A percentile compares a stretch with the other conserved stretches of the same genome.
Evolutionary conservation across 163 green algal species (phyloP).

Genomic region (Scenedesmus sp.): DNA sequence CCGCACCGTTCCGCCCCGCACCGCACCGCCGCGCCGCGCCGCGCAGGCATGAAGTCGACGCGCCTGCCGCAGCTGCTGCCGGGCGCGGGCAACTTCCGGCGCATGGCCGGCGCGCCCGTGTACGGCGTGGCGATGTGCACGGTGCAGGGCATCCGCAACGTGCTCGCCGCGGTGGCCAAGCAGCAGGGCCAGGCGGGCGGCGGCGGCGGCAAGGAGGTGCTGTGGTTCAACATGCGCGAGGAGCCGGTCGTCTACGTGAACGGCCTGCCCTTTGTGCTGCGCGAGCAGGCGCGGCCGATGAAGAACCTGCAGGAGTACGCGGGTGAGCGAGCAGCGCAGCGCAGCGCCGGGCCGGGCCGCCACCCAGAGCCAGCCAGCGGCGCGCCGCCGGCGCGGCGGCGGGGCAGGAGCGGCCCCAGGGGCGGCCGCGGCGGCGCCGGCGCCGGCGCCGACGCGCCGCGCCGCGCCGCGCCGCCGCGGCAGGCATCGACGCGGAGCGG

Average conservation of each 20-base stretch:
- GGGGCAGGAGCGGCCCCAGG: too few species aligned
- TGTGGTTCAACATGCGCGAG: conserved; percentile 97
- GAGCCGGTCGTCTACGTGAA: conserved; percentile 96
- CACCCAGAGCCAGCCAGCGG: too few species aligned
- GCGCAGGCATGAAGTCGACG: conserved; percentile 56
- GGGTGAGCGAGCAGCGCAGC: too few species aligned
- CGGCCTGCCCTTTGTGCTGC: conserved; percentile 90
- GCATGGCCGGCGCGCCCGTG: conserved; percentile 63
- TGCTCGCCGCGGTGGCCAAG: conserved; percentile 69
- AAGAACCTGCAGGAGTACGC: conserved; percentile 81
- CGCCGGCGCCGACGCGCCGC: too few species aligned
- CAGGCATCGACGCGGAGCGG: conserved; percentile 83
- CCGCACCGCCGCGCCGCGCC: too few species aligned
- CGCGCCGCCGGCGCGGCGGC: too few species aligned
- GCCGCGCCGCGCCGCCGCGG: too few species aligned
- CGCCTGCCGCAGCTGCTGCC: conserved; percentile 68
- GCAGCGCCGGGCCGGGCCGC: too few species aligned
- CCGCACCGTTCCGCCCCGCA: too few species aligned
- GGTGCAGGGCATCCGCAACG: conserved; percentile 73
- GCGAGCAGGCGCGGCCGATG: conserved; percentile 81
- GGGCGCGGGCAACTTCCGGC: conserved; percentile 92
- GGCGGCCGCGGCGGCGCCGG: too few species aligned
- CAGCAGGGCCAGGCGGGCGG: too few species aligned
- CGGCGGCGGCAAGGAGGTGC: conserved; percentile 54
- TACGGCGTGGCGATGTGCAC: conserved; percentile 91